These are phyloP conservation scores for Eremochloa ophiuroides DNA, from an alignment of 176 grass and related monocot genomes.

Conservation along the genomic window DNA sequence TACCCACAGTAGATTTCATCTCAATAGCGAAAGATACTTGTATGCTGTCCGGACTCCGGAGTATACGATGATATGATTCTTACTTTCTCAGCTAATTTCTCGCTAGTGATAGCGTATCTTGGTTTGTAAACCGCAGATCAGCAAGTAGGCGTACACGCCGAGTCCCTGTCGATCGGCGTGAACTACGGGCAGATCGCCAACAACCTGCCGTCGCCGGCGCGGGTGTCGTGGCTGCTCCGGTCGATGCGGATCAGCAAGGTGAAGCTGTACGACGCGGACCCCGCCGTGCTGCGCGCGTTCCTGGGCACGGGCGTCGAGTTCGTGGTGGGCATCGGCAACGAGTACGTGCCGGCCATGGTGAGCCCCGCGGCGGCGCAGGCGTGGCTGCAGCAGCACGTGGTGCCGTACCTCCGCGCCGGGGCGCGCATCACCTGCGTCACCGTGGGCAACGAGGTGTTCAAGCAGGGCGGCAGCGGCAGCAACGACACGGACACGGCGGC, in stretches of 20 bases:
- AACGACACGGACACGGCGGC: conserved; percentile 23
- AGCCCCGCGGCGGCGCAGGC: conserved; percentile 38
- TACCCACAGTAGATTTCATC: neutral
- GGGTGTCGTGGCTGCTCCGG: conserved; percentile 52
- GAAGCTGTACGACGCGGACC: conserved; percentile 73
- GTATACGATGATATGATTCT: too few relatives aligned
- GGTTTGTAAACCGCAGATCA: too few relatives aligned
- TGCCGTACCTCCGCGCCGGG: conserved; percentile 33
- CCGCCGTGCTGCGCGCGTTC: conserved; percentile 57
- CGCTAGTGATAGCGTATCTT: too few relatives aligned
- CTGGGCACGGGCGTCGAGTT: conserved; percentile 63
- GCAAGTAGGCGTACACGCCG: neutral
- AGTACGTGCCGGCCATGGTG: conserved; percentile 39
- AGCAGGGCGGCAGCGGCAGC: too few relatives aligned
- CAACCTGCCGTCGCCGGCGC: conserved; percentile 50
- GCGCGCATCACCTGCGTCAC: conserved; percentile 71
- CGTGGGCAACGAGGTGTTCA: conserved; percentile 75
- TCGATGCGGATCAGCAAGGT: conserved; percentile 61
- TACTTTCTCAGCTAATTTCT: too few relatives aligned
- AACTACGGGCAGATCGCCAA: conserved; percentile 82
- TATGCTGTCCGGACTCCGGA: too few relatives aligned
- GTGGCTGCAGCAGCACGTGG: conserved; percentile 51
- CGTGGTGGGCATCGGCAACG: conserved; percentile 63
- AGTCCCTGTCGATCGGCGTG: conserved; percentile 46
- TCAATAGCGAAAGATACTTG: neutral